phyloP scores from a whole-genome alignment of 2,329 filamentous ascomycete genomes.

The Ophiostoma novo-ulmi region DNA sequence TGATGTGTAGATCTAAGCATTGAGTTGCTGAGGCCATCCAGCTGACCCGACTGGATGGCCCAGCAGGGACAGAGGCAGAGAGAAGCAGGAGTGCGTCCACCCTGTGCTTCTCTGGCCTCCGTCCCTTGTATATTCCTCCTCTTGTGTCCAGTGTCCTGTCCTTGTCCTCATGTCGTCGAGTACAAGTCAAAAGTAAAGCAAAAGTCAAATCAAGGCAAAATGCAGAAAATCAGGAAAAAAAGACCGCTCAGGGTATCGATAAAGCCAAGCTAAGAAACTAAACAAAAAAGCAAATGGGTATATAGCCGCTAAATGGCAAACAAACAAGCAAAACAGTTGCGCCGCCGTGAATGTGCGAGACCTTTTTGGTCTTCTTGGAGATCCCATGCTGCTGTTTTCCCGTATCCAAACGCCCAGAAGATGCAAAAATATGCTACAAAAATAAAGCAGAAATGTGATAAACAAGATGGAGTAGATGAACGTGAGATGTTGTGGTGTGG shows the following conservation, averaged over 20 bases:
- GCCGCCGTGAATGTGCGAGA: conserved; percentile 7
- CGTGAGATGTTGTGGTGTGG: background rate
- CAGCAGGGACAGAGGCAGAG: background rate
- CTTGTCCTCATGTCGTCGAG: background rate
- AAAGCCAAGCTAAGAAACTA: background rate
- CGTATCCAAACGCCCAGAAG: background rate
- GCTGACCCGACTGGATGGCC: background rate
- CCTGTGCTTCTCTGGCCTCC: background rate
- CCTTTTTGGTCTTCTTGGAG: background rate
- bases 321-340: background rate
- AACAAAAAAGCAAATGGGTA: conserved; percentile 1
- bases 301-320: background rate
- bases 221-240: background rate
- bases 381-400: background rate
- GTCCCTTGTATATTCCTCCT: background rate
- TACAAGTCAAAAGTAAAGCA: background rate
- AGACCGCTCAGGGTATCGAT: conserved; percentile 7
- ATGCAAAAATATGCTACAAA: background rate
- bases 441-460: background rate
- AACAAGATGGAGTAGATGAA: background rate
- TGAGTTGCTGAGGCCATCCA: background rate
- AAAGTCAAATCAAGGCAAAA: background rate
- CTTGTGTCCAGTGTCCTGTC: background rate
- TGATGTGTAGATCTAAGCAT: background rate
- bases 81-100: background rate